phyloP scores from a whole-genome alignment of 1,284 basidiomycete genomes.

The Thecaphora thlaspeos region DNA sequence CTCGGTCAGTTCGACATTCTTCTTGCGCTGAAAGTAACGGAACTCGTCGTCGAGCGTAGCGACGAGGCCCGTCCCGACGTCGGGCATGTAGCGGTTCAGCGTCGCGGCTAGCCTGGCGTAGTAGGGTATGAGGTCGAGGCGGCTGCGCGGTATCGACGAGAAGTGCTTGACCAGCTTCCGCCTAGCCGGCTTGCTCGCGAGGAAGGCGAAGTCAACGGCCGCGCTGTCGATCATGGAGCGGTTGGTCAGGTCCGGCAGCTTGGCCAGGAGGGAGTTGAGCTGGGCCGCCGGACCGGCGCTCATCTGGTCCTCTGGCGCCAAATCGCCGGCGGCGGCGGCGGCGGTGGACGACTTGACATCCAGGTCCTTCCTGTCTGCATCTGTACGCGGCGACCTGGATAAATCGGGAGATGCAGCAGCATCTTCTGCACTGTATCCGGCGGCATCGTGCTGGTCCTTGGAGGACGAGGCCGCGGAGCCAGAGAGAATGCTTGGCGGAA shows the following conservation, averaged over 20 bases:
- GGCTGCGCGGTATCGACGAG: slow-evolving; percentile 77
- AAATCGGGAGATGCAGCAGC: background rate
- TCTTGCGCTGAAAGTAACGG: slow-evolving; percentile 90
- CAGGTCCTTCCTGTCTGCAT: too few relatives aligned
- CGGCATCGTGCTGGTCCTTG: slow-evolving; percentile 63
- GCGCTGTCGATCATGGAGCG: slow-evolving; percentile 88
- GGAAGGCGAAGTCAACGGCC: slow-evolving; percentile 90
- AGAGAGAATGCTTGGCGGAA: slow-evolving; percentile 75
- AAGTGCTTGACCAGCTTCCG: slow-evolving; percentile 76
- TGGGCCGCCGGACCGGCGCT: slow-evolving; percentile 83
- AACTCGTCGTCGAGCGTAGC: slow-evolving; percentile 88
- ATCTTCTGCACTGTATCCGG: background rate
- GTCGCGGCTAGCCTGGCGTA: slow-evolving; percentile 88
- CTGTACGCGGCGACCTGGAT: too few relatives aligned
- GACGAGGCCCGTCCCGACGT: slow-evolving; percentile 79
- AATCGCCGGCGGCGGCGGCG: background rate
- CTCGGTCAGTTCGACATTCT: slow-evolving; percentile 83
- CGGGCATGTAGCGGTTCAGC: slow-evolving; percentile 87
- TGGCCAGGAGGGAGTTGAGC: slow-evolving; percentile 84
- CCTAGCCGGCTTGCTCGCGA: slow-evolving; percentile 92
- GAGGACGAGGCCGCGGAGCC: slow-evolving; percentile 54
- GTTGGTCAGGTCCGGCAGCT: slow-evolving; percentile 88
- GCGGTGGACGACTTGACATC: slow-evolving; percentile 10
- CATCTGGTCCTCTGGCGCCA: slow-evolving; percentile 43
- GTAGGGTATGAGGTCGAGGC: slow-evolving; percentile 87